phyloP scores from a whole-genome alignment of 768 basidiomycete species.

The Psilocybe cubensis region DNA sequence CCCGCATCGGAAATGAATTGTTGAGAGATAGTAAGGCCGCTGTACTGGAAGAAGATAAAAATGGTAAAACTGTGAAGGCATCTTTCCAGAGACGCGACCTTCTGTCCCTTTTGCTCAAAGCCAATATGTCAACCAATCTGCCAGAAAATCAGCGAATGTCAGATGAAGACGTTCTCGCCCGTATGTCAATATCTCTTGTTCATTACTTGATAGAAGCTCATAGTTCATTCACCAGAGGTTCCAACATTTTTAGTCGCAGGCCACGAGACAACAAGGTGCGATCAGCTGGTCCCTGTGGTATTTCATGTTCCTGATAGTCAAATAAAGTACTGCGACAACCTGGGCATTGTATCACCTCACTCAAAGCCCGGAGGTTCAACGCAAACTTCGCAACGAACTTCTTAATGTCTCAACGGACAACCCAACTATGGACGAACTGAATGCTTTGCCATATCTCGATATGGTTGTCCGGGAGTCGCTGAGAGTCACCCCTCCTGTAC shows the following conservation, averaged over 20 bases:
- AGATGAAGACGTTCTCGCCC: conserved; percentile 64
- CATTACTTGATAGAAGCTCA: background rate
- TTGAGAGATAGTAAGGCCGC: conserved; percentile 50
- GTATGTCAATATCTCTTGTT: conserved; percentile 32
- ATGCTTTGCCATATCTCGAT: conserved; percentile 69
- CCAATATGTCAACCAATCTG: conserved; percentile 65
- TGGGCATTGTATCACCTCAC: conserved; percentile 66
- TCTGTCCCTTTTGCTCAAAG: conserved; percentile 59
- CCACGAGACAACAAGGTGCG: conserved; percentile 58
- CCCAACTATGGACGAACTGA: conserved; percentile 72
- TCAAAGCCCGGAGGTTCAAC: conserved; percentile 50
- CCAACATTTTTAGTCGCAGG: conserved; percentile 65
- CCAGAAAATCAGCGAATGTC: conserved; percentile 56
- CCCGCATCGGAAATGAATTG: conserved; percentile 51
- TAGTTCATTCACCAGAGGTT: conserved; percentile 46
- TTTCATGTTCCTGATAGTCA: background rate
- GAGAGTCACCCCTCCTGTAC: conserved; percentile 56
- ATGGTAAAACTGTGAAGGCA: conserved; percentile 22
- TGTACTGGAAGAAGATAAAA: conserved; percentile 4
- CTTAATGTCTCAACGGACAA: conserved; percentile 50
- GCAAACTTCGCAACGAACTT: conserved; percentile 61
- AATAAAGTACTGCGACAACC: conserved; percentile 41
- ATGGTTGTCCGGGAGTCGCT: conserved; percentile 61
- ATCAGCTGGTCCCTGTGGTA: background rate
- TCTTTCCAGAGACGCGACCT: conserved; percentile 52